Evolutionary conservation across 139 green algal species (phyloP).

Genomic region (Chlamydomonas sp.): DNA sequence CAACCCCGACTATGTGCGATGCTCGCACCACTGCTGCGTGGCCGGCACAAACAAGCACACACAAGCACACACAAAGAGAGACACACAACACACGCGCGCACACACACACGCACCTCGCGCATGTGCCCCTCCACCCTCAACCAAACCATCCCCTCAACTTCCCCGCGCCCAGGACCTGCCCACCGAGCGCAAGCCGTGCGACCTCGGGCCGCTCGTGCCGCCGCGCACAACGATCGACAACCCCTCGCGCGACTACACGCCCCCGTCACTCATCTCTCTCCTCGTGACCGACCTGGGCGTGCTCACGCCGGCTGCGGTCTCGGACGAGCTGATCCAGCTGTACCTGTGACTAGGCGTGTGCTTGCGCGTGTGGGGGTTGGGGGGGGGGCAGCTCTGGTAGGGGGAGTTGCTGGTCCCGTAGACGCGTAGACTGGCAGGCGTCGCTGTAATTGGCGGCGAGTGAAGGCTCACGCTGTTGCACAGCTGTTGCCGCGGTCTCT

Average conservation of each 20-base stretch:
- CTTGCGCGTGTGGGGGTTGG: no score
- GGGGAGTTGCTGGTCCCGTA: no score
- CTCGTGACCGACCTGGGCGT: slow-evolving; percentile 87
- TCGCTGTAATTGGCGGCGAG: no score
- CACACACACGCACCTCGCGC: background rate
- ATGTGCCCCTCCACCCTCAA: background rate
- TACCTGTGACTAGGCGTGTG: no score
- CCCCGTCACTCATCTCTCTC: slow-evolving; percentile 76
- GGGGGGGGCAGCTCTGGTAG: no score
- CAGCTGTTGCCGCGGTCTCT: no score
- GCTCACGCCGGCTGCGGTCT: slow-evolving; percentile 89
- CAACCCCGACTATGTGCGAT: background rate
- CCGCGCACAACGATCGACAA: slow-evolving; percentile 61
- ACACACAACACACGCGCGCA: background rate
- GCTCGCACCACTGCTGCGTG: background rate
- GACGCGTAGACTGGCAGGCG: no score
- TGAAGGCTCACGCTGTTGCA: no score
- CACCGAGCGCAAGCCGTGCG: slow-evolving; percentile 66
- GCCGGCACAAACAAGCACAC: background rate
- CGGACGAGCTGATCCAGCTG: slow-evolving; percentile 93
- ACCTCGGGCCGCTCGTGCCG: slow-evolving; percentile 73
- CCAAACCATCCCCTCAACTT: background rate
- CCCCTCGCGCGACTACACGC: slow-evolving; percentile 87
- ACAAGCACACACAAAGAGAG: no score
- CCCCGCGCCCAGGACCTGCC: slow-evolving; percentile 56